These are phyloP conservation scores for Sclerotinia nivalis DNA, from an alignment of 2,329 filamentous ascomycete genomes.

Conservation along the genomic window DNA sequence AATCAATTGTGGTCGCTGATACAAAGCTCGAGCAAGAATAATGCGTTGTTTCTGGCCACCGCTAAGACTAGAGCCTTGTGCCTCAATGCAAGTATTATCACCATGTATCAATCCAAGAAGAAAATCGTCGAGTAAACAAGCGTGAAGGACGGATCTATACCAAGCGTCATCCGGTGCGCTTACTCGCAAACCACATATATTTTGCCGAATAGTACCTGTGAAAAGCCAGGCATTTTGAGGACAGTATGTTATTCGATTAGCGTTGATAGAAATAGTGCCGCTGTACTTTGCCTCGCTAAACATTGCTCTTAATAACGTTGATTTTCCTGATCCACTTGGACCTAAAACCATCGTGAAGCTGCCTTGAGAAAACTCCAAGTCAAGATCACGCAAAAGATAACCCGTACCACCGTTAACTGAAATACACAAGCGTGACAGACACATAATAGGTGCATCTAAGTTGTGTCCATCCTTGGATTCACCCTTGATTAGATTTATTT, in stretches of 20 bases:
- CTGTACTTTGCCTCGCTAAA: constrained; percentile 36
- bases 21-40: background rate
- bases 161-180: constrained; percentile 23
- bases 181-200: constrained; percentile 41
- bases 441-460: background rate
- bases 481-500: background rate
- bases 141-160: constrained; percentile 35
- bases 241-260: constrained; percentile 44
- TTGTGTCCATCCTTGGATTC: background rate
- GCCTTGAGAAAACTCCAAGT: background rate
- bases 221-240: constrained; percentile 48
- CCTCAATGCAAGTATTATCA: too few relatives aligned
- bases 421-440: background rate
- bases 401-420: background rate
- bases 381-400: background rate
- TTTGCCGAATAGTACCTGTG: constrained; percentile 45
- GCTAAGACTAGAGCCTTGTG: too few relatives aligned
- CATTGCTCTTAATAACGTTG: constrained; percentile 36
- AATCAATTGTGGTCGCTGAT: background rate
- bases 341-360: constrained; percentile 32
- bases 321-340: constrained; percentile 40
- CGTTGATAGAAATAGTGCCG: constrained; percentile 38
- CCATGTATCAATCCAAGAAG: too few relatives aligned
- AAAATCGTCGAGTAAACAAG: constrained; percentile 17
- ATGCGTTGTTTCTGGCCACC: too few relatives aligned